Conservation (phyloP, 306 rosid species). For the Cucumis cinereus region DNA sequence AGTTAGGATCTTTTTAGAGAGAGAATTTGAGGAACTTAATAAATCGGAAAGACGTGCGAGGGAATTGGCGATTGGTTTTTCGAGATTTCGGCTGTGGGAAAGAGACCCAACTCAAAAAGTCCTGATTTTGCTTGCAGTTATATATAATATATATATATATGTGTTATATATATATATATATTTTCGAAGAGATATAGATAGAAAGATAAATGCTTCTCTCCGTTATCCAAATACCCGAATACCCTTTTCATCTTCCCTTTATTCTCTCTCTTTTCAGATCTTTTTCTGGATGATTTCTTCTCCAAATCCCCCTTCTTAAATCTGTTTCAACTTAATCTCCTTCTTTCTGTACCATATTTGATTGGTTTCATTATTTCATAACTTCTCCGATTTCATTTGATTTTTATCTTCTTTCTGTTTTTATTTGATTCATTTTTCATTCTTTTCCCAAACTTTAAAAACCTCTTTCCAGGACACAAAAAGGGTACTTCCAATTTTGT, state of each 20-base stretch:
- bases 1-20: background rate
- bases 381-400: constrained; percentile 5
- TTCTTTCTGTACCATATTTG: background rate
- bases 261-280: constrained; percentile 41
- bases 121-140: background rate
- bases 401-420: background rate
- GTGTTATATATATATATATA: background rate
- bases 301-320: constrained; percentile 14
- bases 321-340: constrained; percentile 8
- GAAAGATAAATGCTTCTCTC: background rate
- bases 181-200: constrained; percentile 6
- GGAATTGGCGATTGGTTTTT: constrained; percentile 4
- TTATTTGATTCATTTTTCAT: background rate
- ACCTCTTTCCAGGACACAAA: background rate
- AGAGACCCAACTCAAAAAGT: background rate
- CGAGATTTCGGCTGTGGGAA: constrained; percentile 4
- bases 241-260: constrained; percentile 12
- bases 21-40: constrained; percentile 11
- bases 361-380: constrained; percentile 13
- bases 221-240: constrained; percentile 27
- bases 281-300: constrained; percentile 23
- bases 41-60: constrained; percentile 16
- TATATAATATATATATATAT: too few species aligned
- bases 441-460: background rate
- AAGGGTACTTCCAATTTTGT: background rate